Base-by-base conservation (phyloP, 31 red algal genomes). In the Asparagopsis taxiformis region DNA sequence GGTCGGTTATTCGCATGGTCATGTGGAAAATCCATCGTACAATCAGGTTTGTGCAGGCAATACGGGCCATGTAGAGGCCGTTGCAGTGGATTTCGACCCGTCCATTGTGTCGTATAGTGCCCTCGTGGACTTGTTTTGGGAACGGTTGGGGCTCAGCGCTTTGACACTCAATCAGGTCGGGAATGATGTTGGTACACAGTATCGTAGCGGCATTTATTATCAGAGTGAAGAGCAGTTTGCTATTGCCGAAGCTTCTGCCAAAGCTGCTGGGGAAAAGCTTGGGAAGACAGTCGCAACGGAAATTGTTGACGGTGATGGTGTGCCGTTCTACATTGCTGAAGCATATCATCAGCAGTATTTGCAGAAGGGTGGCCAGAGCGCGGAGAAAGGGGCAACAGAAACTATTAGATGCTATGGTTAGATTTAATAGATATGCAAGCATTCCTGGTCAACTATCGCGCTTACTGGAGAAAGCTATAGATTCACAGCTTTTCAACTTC, bases 111-210 rank as follows among this genome's bases (percentile, higher is more conserved):
- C 79, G 9, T 91, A 70, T 56, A 30, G 68, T n/a, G 41, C 75
- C 5, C 49, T 98, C 39, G 33, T 93, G 21, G 56, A 91, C 20
- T 23, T 94, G 20, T 98, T 98, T 74, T 91, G 87, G 82, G 41
- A 82, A 22, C 59, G 74, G 20, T 59, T 91, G 26, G 93, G 89
- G 37, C 67, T 64, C 3, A 87, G 65, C n/a, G 83, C 82, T 29
- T 38, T 87, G 71, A 87, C 83, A 30, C 31, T 72, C 28, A 82
- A 97, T 60, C 82, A 89, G 37, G 83, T 89, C 30, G 93, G 93
- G 1, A 97, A 97, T 62, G 93, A 96, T 52, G 68, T 82, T 46
- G 93, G 93, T 20, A 92, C 88, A 9, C 93, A 97, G 50, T 97
- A 97, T 59, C 87, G 93, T 16, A 83, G 82, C 55, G 93, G 76